Conservation (phyloP, 345 rosid species). For the Gossypium rotundifolium region DNA sequence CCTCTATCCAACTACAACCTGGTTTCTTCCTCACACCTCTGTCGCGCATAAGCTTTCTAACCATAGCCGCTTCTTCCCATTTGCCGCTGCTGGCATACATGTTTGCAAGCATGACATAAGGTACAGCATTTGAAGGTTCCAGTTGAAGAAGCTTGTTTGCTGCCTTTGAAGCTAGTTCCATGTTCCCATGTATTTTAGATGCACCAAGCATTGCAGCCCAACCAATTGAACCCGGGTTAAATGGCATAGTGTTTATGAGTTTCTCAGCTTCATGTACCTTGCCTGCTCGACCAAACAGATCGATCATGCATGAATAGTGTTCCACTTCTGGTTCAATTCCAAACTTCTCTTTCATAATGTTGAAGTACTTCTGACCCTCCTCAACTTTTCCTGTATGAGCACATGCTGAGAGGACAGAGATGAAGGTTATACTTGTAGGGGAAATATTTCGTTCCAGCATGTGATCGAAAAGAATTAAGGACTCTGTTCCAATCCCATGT, state of each 20-base stretch:
- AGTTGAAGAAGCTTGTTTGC: slow-evolving; percentile 52
- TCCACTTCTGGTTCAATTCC: slow-evolving; percentile 75
- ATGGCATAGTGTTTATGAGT: slow-evolving; percentile 69
- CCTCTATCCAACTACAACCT: slow-evolving; percentile 89
- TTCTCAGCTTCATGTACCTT: slow-evolving; percentile 70
- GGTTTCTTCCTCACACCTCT: slow-evolving; percentile 78
- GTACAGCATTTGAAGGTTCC: slow-evolving; percentile 71
- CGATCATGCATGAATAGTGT: slow-evolving; percentile 89
- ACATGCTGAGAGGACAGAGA: slow-evolving; percentile 84
- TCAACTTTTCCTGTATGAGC: slow-evolving; percentile 69
- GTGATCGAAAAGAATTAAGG: slow-evolving; percentile 47
- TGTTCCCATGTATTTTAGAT: slow-evolving; percentile 63
- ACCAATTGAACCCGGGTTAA: slow-evolving; percentile 46
- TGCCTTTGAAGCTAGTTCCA: slow-evolving; percentile 62
- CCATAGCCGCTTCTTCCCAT: slow-evolving; percentile 63
- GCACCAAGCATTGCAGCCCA: slow-evolving; percentile 91
- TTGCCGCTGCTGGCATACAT: slow-evolving; percentile 56
- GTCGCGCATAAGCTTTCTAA: slow-evolving; percentile 72
- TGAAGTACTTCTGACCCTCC: slow-evolving; percentile 57
- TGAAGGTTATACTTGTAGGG: slow-evolving; percentile 72
- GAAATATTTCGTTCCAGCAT: slow-evolving; percentile 52
- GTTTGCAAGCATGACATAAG: slow-evolving; percentile 81
- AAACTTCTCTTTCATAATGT: slow-evolving; percentile 59
- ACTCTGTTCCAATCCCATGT: slow-evolving; percentile 57
- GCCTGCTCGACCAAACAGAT: slow-evolving; percentile 79